Evolutionary conservation across 345 rosid genomes (phyloP), one percentile per base, ranked within the genome.

Genomic region (Psidium friedrichsthalianum): DNA sequence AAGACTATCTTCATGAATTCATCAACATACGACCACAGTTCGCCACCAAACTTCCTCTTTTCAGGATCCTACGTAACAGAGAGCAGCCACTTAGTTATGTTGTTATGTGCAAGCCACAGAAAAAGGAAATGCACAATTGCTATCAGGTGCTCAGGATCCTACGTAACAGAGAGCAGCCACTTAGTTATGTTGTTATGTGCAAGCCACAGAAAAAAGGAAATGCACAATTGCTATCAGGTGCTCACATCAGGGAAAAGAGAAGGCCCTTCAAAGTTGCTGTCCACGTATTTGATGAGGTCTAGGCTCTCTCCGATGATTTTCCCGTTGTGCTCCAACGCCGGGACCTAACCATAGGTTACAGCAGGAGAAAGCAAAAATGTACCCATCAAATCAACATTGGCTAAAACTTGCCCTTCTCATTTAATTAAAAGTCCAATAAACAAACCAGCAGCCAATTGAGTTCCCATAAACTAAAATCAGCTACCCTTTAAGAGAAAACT

Each of bases 81-180:
- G n/a, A n/a, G n/a, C n/a, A n/a, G n/a, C n/a, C n/a, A n/a, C n/a
- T n/a, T n/a, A n/a, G n/a, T n/a, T n/a, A n/a, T n/a, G n/a, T n/a
- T n/a, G n/a, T n/a, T n/a, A n/a, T n/a, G n/a, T n/a, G n/a, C n/a
- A n/a, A n/a, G n/a, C n/a, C n/a, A n/a, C n/a, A n/a, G n/a, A n/a
- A n/a, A n/a, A n/a, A n/a, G n/a, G n/a, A n/a, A n/a, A n/a, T n/a
- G n/a, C n/a, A n/a, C n/a, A n/a, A n/a, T n/a, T n/a, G n/a, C n/a
- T n/a, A n/a, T n/a, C n/a, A n/a, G n/a, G n/a, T n/a, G n/a, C n/a
- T 87, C 94, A 85, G 93, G 93, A 94, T 95, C 98, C 99, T 95
- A 78, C 81, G 87, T 51, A 21, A 49, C 15, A 11, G 9, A 8
- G 64, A 51, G 51, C 44, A 51, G 44, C 82, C 82, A 78, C 82